Evolutionary conservation across 306 rosid species (phyloP).

Genomic region (Cucurbita argyrosperma): DNA sequence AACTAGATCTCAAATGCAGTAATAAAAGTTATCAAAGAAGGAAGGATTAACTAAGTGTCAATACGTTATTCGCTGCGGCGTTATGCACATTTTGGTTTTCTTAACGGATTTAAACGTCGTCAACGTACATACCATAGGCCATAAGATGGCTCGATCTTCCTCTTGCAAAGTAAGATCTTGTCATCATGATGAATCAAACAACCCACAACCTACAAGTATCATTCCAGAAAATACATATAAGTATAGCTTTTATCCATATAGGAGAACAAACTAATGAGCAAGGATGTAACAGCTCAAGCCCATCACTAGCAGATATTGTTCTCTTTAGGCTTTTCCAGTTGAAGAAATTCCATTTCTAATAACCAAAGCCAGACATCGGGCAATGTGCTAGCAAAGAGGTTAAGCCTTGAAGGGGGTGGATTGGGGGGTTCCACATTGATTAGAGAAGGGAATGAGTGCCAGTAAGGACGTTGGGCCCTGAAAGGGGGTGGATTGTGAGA

Average conservation of each 20-base stretch:
- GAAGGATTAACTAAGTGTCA: not conserved
- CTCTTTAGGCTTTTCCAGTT: too few species aligned
- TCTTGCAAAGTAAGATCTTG: slow-evolving; percentile 89
- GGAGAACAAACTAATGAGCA: not conserved
- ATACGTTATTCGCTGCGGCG: not conserved
- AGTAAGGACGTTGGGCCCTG: too few species aligned
- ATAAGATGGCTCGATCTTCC: slow-evolving; percentile 84
- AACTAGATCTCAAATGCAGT: slow-evolving; percentile 12
- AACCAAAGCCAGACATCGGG: too few species aligned
- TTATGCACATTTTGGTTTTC: not conserved
- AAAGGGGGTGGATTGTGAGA: too few species aligned
- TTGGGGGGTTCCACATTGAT: too few species aligned
- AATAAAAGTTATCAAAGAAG: slow-evolving; percentile 7
- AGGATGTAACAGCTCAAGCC: not conserved
- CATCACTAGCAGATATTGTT: too few species aligned
- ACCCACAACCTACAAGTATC: slow-evolving; percentile 64
- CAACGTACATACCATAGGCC: slow-evolving; percentile 70
- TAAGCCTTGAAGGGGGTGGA: too few species aligned
- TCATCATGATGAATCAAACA: slow-evolving; percentile 77
- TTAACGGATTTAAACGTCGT: not conserved
- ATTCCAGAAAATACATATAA: slow-evolving; percentile 8
- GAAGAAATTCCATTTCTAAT: too few species aligned
- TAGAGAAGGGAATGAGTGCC: too few species aligned
- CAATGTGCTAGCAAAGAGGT: too few species aligned
- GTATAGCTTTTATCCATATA: not conserved